A percentile compares a stretch with the other conserved stretches of the same genome.
These are phyloP conservation scores for Paspalum notatum DNA, from an alignment of 176 grass and related monocot species.

Conservation along the genomic window DNA sequence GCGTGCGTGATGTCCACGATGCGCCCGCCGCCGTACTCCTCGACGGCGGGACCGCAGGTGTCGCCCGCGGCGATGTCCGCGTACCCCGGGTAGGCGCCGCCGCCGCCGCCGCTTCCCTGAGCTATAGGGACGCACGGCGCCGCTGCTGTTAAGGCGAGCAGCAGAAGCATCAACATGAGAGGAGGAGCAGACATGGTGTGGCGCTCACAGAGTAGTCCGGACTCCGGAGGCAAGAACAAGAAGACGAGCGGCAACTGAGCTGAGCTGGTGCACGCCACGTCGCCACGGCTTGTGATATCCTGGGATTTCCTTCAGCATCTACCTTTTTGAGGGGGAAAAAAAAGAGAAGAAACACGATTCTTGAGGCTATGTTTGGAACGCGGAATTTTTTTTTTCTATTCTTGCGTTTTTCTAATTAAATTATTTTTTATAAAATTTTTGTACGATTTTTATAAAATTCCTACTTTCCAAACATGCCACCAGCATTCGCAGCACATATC, in stretches of 20 bases:
- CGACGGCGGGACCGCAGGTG: not conserved
- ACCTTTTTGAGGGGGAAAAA: not conserved
- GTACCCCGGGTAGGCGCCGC: constrained; percentile 42
- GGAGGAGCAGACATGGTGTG: not conserved
- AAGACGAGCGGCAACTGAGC: not conserved
- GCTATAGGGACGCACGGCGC: not conserved
- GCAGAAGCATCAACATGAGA: not conserved
- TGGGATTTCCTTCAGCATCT: not conserved
- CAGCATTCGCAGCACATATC: not conserved
- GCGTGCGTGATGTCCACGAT: constrained; percentile 90
- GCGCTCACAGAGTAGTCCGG: not conserved
- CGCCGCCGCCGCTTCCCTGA: not conserved
- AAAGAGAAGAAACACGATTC: not conserved
- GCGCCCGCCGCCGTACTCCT: constrained; percentile 62
- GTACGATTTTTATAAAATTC: too few species aligned
- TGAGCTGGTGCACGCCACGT: too few species aligned
- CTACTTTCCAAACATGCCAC: too few species aligned
- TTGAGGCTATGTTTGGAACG: too few species aligned
- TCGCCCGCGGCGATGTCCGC: not conserved
- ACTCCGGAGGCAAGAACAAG: too few species aligned
- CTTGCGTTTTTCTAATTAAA: too few species aligned
- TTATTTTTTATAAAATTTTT: too few species aligned
- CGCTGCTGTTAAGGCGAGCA: not conserved
- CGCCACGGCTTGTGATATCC: not conserved
- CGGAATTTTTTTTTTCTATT: too few species aligned